Percentiles rank a stretch among this genome's conserved stretches.
Conservation (phyloP, 176 grass and related monocot species). For the Thinopyrum elongatum region DNA sequence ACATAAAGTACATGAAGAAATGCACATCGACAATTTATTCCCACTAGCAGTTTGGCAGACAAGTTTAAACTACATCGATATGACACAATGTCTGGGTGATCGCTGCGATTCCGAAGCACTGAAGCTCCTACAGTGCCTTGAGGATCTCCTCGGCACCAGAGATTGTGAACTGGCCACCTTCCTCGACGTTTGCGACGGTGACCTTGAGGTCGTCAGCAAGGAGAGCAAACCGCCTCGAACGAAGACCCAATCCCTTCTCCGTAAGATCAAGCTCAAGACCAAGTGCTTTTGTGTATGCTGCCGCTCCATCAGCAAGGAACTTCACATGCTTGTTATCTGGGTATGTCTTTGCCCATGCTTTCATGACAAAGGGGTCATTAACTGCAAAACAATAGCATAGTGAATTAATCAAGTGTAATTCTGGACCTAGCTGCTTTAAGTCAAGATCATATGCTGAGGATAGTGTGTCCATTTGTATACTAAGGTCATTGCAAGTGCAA, state of each 20-base stretch:
- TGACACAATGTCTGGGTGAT: not conserved
- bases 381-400: slow-evolving; percentile 40
- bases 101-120: not conserved
- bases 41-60: not conserved
- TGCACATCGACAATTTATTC: slow-evolving; percentile 34
- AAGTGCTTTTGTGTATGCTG: slow-evolving; percentile 71
- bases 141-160: slow-evolving; percentile 98
- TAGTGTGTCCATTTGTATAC: not conserved
- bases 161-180: slow-evolving; percentile 89
- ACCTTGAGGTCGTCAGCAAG: slow-evolving; percentile 73
- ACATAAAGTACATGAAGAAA: not conserved
- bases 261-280: slow-evolving; percentile 88
- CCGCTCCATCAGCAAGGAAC: slow-evolving; percentile 89
- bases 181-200: slow-evolving; percentile 83
- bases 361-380: slow-evolving; percentile 92
- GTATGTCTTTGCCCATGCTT: slow-evolving; percentile 90
- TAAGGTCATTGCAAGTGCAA: too few relatives aligned
- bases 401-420: not conserved
- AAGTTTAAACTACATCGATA: slow-evolving; percentile 8
- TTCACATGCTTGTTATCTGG: slow-evolving; percentile 94
- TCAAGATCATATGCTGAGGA: not conserved
- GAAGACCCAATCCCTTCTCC: slow-evolving; percentile 74
- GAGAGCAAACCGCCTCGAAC: slow-evolving; percentile 78
- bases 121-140: slow-evolving; percentile 59
- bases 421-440: not conserved